A percentile compares a stretch with the other conserved stretches of the same genome.
Conservation (phyloP, 2,329 filamentous ascomycete genomes). For the Fusarium verticillioides region DNA sequence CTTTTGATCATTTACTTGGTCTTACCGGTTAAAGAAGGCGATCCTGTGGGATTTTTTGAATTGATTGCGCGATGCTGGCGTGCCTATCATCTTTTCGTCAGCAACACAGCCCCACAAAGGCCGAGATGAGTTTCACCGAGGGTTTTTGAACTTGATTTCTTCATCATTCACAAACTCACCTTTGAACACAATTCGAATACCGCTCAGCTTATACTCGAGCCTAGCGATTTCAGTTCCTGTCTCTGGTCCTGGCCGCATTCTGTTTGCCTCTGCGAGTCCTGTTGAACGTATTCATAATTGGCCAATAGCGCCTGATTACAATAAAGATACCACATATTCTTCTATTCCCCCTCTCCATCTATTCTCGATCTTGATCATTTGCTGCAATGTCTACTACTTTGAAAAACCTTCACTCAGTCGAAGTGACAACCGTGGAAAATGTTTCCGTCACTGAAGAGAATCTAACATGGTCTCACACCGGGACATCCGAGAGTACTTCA, state of each 20-base stretch:
- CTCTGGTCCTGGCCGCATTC: not conserved
- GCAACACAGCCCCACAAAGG: conserved; percentile 36
- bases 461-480: conserved; percentile 45
- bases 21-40: conserved; percentile 7
- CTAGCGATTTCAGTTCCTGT: not conserved
- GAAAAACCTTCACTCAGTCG: not conserved
- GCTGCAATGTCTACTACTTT: conserved; percentile 19
- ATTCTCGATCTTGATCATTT: not conserved
- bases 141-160: conserved; percentile 22
- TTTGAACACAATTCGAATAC: not conserved
- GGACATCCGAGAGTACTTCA: conserved; percentile 21
- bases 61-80: conserved; percentile 17
- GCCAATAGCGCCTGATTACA: conserved; percentile 13
- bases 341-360: not conserved
- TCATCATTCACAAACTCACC: conserved; percentile 6
- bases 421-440: conserved; percentile 19
- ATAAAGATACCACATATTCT: conserved; percentile 26
- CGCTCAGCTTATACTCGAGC: not conserved
- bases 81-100: conserved; percentile 26
- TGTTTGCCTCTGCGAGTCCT: not conserved
- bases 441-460: conserved; percentile 39
- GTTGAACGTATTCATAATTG: conserved; percentile 23
- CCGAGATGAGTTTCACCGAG: conserved; percentile 12
- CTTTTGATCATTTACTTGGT: not conserved
- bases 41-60: conserved; percentile 14